Percentiles rank a stretch among this genome's conserved stretches.
Conservation (phyloP, 306 rosid genomes). For the Prunus mira region DNA sequence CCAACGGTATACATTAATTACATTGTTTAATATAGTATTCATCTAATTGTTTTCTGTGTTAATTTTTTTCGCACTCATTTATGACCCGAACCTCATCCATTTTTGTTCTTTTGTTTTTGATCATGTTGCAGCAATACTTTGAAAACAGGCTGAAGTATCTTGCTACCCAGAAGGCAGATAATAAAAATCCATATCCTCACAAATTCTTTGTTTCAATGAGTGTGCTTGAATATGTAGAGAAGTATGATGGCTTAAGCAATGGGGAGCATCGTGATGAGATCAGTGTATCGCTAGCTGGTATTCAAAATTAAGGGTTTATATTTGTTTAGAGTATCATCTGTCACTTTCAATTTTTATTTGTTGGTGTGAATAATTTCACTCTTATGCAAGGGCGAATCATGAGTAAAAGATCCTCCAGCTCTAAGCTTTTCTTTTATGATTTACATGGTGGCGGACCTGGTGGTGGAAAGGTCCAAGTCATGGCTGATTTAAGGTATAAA, state of each 20-base stretch:
- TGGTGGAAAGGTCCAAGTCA: conserved; percentile 72
- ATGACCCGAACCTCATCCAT: background rate
- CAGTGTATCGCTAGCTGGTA: conserved; percentile 70
- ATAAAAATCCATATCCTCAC: conserved; percentile 76
- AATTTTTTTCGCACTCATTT: background rate
- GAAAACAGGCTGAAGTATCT: conserved; percentile 79
- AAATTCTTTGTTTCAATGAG: conserved; percentile 66
- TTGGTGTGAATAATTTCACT: background rate
- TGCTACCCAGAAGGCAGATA: conserved; percentile 46
- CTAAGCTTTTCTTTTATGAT: conserved; percentile 75
- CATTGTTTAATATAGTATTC: background rate
- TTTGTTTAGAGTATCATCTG: background rate
- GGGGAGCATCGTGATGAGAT: conserved; percentile 81
- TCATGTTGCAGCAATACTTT: conserved; percentile 63
- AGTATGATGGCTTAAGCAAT: conserved; percentile 41
- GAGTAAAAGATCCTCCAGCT: conserved; percentile 70
- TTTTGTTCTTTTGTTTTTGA: conserved; percentile 8
- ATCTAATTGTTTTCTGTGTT: background rate
- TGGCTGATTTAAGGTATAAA: conserved; percentile 77
- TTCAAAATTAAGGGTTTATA: background rate
- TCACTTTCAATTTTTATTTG: background rate
- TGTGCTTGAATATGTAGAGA: conserved; percentile 42
- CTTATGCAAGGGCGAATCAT: conserved; percentile 42
- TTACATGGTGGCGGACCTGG: conserved; percentile 44
- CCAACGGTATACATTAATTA: conserved; percentile 55